Conservation (phyloP, 768 basidiomycete genomes). For the Pleurotus djamor region DNA sequence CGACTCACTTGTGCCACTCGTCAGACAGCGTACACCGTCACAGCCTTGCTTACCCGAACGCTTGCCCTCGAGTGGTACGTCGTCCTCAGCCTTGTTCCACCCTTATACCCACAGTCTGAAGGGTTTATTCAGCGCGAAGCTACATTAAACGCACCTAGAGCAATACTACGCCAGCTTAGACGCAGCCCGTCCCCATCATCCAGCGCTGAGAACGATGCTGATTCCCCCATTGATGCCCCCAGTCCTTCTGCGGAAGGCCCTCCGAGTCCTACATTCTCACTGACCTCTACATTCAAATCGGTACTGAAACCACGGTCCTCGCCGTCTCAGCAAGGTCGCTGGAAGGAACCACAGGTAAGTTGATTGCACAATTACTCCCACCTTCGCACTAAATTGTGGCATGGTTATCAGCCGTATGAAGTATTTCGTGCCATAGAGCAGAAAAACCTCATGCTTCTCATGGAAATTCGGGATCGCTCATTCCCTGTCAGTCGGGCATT, state of each 20-base stretch:
- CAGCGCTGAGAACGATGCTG: constrained; percentile 8
- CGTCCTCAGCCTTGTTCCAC: constrained; percentile 8
- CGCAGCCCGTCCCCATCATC: constrained; percentile 37
- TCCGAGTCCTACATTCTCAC: constrained; percentile 12
- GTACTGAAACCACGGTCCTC: constrained; percentile 11
- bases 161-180: constrained; percentile 53
- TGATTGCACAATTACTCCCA: not conserved
- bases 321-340: constrained; percentile 17
- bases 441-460: constrained; percentile 78
- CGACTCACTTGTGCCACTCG: constrained; percentile 9
- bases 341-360: constrained; percentile 56
- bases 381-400: too few relatives aligned
- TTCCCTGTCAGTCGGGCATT: constrained; percentile 54
- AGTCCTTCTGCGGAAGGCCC: constrained; percentile 13
- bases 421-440: constrained; percentile 83
- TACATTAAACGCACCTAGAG: constrained; percentile 49
- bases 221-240: constrained; percentile 9
- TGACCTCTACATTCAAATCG: constrained; percentile 7
- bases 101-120: constrained; percentile 27
- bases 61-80: constrained; percentile 65
- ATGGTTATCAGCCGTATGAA: constrained; percentile 41
- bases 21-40: constrained; percentile 18
- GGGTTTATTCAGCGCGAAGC: constrained; percentile 78
- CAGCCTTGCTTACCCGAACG: constrained; percentile 64
- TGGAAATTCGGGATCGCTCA: constrained; percentile 79